Base-by-base conservation (phyloP, 768 basidiomycete genomes). In the Tylopilus balloui region DNA sequence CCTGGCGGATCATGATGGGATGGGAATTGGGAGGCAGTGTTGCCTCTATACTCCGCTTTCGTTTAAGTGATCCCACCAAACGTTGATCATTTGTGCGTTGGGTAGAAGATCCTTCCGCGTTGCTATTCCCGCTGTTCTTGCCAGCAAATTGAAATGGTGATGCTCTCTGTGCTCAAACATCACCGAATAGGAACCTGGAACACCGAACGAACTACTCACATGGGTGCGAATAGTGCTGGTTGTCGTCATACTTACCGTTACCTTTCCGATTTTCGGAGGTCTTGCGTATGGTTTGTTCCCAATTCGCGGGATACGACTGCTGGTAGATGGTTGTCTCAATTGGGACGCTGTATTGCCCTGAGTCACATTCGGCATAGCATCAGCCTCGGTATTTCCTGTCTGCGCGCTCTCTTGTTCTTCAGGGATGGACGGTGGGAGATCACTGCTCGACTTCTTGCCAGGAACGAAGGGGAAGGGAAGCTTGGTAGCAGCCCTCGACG, bases 291-390 rank as follows among this genome's bases (percentile, higher is more conserved):
- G 83, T 46, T 83, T 84, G 21, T 63, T 64, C 29, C 73, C 74
- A 35, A 80, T 79, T 50, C 83, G 73, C 15, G 83, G 83, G 56
- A 85, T 85, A 61, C 74, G 73, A 63, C 83, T 82, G 1, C 71
- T 74, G n/a, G 27, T 36, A 21, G 65, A 57, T 8, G 71, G 64
- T 52, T 81, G 78, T 57, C 75, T 79, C 45, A 83, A 59, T 38
- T 52, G 72, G 15, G 78, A 78, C 47, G 75, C 78, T 5, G 57
- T 51, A 19, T 55, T 55, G n/a, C 60, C 48, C 29, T 66, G 57
- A 17, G 60, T 42, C 36, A 31, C 58, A 45, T 31, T 64, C 14
- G 49, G 39, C 0, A 58, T 43, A 32, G 57, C 35, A 37, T 65
- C 53, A 1, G 53, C 34, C 50, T 45, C 42, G 32, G 47, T n/a